Percentiles rank a stretch among this genome's conserved stretches.
Conservation (phyloP, 2,329 filamentous ascomycete species). For the Ambrosiella cleistominuta region DNA sequence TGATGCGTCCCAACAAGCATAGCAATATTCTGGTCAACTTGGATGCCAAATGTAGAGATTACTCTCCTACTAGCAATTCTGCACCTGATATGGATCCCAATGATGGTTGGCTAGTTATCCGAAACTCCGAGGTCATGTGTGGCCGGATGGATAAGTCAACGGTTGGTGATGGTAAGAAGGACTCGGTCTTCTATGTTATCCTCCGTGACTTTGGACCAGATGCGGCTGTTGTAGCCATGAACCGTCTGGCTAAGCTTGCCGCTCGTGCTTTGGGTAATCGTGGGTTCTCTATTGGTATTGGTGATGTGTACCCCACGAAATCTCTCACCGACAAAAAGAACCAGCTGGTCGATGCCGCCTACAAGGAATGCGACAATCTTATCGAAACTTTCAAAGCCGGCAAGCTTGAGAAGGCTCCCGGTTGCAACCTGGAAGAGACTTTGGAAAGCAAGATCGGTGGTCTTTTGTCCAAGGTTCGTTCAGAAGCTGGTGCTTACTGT, state of each 20-base stretch:
- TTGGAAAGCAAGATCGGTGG: conserved; percentile 82
- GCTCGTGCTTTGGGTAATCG: conserved; percentile 75
- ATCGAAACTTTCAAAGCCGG: conserved; percentile 67
- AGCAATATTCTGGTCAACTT: conserved; percentile 75
- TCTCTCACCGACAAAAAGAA: conserved; percentile 57
- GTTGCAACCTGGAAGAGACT: conserved; percentile 80
- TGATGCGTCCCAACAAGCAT: conserved; percentile 77
- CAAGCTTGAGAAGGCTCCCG: conserved; percentile 68
- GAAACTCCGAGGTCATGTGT: conserved; percentile 95
- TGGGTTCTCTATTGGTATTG: conserved; percentile 91
- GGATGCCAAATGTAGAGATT: conserved; percentile 80
- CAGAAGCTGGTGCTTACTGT: conserved; percentile 79
- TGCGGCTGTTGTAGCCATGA: conserved; percentile 81
- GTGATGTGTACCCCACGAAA: conserved; percentile 74
- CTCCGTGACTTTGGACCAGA: conserved; percentile 87
- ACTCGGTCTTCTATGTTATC: conserved; percentile 93
- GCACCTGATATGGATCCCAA: conserved; percentile 62
- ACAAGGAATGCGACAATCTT: conserved; percentile 63
- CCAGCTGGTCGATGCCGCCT: conserved; percentile 57
- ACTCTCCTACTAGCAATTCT: conserved; percentile 39
- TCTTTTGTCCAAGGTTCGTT: conserved; percentile 79
- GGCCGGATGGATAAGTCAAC: conserved; percentile 96
- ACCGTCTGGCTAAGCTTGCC: conserved; percentile 75
- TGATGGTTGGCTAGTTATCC: conserved; percentile 80
- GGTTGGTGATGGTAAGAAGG: conserved; percentile 93